Base-by-base conservation (phyloP, 495 filamentous ascomycete species). In the Beverwykella pulmonaria region DNA sequence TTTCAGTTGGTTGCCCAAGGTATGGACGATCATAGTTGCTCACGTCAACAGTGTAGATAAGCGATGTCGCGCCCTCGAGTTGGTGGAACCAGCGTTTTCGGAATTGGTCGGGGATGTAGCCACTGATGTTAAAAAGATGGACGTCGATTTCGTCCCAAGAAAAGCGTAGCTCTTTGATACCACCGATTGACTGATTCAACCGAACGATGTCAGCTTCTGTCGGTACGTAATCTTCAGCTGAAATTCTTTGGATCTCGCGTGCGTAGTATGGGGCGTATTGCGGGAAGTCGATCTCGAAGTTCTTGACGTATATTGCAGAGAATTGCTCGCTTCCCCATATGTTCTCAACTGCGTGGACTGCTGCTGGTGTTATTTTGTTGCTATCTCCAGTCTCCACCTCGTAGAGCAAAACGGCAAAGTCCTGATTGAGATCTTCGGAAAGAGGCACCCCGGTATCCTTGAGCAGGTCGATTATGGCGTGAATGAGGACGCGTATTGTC, bases 281-380 rank as follows among this genome's bases (percentile, higher is more conserved):
- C 20, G 67, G 67, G 49, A 69, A 69, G 29, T 69, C 67, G 34
- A 69, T 69, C 34, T 69, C 67, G 29, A 69, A 69, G 61, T 69
- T 69, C 15, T 61, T 53, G 27, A 69, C 39, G 30, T 47, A 69
- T 32, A 69, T 19, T 34, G 53, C 55, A 12, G 60, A 65, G 55
- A 69, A 69, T 8, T 7, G 14, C 12, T 39, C 29, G 61, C 67
- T 69, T 7, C 44, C 14, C 67, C 67, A 69, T 29, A 69, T 64
- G 26, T 60, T 60, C 46, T 69, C 61, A 48, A 65, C 27, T 9
- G 67, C 60, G 20, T 49, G 44, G 12, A 64, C 67, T 30, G 67
- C 61, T 12, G 49, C 60, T 8, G 67, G 61, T 9, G 54, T 64
- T 23, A 69, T 62, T 1, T 30, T 22, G 25, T 46, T 39, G 17